Conservation (phyloP, 441 rosid genomes). For the Pelargonium myrrhifolium region DNA sequence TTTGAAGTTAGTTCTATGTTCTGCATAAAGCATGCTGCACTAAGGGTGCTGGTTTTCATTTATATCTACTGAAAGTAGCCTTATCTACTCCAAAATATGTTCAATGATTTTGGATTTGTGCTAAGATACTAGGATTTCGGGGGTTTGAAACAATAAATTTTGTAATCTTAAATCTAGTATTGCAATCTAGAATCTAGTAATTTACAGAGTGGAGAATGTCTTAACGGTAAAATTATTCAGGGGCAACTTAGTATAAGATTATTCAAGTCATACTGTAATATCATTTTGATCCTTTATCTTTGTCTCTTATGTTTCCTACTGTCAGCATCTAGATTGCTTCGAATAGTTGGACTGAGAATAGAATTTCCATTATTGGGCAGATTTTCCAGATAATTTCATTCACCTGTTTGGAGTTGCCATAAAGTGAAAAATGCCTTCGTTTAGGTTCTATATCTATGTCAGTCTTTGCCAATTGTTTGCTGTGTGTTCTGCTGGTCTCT, state of each 20-base stretch:
- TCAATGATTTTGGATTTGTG: neutral
- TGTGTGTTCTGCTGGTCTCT: no score
- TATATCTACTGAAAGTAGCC: neutral
- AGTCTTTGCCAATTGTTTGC: no score
- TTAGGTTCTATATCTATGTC: no score
- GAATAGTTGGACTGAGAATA: neutral
- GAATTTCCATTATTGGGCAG: no score
- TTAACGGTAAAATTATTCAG: neutral
- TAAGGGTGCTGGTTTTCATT: neutral
- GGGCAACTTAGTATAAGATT: neutral
- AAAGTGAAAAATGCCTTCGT: neutral
- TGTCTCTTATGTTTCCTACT: neutral
- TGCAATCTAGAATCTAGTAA: neutral
- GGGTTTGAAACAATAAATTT: neutral
- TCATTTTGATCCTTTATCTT: no score
- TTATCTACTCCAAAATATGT: neutral
- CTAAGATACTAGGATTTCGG: neutral
- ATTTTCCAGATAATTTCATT: neutral
- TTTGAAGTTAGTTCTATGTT: neutral
- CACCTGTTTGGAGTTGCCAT: neutral
- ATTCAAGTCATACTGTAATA: neutral
- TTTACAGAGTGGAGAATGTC: neutral
- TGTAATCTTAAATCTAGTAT: neutral
- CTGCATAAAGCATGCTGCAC: neutral
- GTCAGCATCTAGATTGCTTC: neutral